A percentile compares a stretch with the other conserved stretches of the same genome.
phyloP scores from a whole-genome alignment of 306 rosid genomes.

The Lathyrus sativus region DNA sequence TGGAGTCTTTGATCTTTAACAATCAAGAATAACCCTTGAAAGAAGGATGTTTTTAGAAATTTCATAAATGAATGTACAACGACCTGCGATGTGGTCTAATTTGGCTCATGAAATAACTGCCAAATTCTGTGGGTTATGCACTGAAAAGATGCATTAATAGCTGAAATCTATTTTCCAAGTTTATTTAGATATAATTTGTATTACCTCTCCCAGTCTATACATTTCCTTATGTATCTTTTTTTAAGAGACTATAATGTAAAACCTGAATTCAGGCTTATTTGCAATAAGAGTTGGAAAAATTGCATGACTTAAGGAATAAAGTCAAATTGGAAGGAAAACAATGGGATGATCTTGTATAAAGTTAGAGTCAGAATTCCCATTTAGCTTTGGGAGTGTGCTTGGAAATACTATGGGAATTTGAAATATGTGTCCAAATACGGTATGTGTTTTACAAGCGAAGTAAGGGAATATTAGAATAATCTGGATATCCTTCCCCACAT shows the following conservation, averaged over 20 bases:
- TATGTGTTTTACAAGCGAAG: constrained; percentile 9
- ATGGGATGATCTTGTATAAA: constrained; percentile 97
- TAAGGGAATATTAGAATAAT: constrained; percentile 5
- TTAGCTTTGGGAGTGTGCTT: constrained; percentile 47
- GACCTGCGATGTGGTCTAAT: constrained; percentile 96
- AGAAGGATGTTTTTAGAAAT: too few species aligned
- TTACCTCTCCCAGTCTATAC: constrained; percentile 12
- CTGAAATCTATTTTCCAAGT: constrained; percentile 27
- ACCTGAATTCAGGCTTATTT: constrained; percentile 78
- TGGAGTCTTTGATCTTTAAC: too few species aligned
- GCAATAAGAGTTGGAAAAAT: constrained; percentile 96
- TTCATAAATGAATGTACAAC: constrained; percentile 46
- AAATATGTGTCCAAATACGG: background rate
- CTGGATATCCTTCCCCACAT: constrained; percentile 24
- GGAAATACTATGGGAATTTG: constrained; percentile 25
- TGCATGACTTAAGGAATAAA: constrained; percentile 91
- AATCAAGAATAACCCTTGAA: too few species aligned
- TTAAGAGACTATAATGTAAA: constrained; percentile 34
- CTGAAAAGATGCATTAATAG: constrained; percentile 77
- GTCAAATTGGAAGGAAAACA: constrained; percentile 97
- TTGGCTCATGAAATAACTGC: constrained; percentile 99
- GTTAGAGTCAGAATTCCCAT: constrained; percentile 97
- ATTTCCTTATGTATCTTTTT: constrained; percentile 10
- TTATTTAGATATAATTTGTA: constrained; percentile 15
- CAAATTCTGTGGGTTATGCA: constrained; percentile 92